Evolutionary conservation across 208 protist genomes (phyloP), one percentile per base, ranked within the genome.

Genomic region (Leptomonas seymouri): DNA sequence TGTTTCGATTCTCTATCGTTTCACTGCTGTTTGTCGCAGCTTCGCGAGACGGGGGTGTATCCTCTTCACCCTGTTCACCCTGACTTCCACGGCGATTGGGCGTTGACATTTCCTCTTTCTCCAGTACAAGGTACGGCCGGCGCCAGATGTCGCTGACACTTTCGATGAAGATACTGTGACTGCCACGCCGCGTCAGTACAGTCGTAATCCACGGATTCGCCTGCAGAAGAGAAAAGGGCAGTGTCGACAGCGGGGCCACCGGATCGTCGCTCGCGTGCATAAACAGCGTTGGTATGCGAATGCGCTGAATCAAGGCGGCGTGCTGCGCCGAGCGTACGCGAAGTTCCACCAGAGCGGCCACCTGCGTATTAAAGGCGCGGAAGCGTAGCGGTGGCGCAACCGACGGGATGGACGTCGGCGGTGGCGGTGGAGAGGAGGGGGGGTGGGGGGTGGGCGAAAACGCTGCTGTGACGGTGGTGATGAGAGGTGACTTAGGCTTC

Each of bases 111-210:
- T 30, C 23, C 28, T 6, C 21, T 54, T 65, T 55, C 34, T 28
- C 50, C 41, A 76, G 28, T 7, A 76, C 71, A 4, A 69, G 25
- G n/a, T 50, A 65, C 4, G 71, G 71, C 7, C 71, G 50, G 31
- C 51, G 71, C 71, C 61, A 76, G 21, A 76, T 54, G 23, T 64
- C 71, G 9, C 42, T 28, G 0, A 27, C 71, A 34, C 62, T 42
- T 55, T 87, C 78, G 44, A 87, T 74, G 68, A 71, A 87, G 27
- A 71, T 50, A 2, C 60, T 74, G 56, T 87, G 72, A n/a, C 78
- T 71, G 59, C 82, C 82, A 21, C 81, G 81, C 20, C 78, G 82
- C n/a, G 82, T 81, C 57, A 87, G 58, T 44, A 83, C 78, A n/a
- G 66, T 76, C 15, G 74, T 60, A 9, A 81, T 69, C 42, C 71